Evolutionary conservation across 768 basidiomycete genomes (phyloP).

Genomic region (Phlegmacium glaucopus): DNA sequence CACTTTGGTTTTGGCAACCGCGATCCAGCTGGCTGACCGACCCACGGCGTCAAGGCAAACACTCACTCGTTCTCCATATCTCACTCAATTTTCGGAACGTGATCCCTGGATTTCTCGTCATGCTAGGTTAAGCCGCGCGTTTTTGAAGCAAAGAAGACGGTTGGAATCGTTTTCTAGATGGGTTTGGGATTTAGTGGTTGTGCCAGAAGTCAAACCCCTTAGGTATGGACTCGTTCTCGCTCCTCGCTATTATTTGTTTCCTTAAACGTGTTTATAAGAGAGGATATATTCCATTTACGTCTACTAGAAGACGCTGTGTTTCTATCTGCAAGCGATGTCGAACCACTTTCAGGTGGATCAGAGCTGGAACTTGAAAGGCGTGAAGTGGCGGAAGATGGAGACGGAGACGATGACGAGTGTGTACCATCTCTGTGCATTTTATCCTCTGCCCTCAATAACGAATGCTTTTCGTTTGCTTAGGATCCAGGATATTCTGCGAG

Average conservation of each 20-base stretch:
- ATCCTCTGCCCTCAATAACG: not conserved
- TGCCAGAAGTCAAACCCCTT: not conserved
- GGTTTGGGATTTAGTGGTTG: not conserved
- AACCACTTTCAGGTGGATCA: constrained; percentile 4
- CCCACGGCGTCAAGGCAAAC: not conserved
- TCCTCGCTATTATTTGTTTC: not conserved
- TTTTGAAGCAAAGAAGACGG: not conserved
- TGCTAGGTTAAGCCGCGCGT: not conserved
- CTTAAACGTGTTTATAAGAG: constrained; percentile 1
- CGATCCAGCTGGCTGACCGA: not conserved
- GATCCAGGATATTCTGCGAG: constrained; percentile 4
- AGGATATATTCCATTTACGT: constrained; percentile 12
- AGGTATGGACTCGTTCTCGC: not conserved
- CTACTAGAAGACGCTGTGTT: constrained; percentile 12
- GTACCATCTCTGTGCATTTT: too few relatives aligned
- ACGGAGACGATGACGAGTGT: not conserved
- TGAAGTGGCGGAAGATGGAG: not conserved
- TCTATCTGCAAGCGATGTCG: constrained; percentile 2
- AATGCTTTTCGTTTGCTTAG: not conserved
- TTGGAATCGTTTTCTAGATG: not conserved
- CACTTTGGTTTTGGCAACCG: not conserved
- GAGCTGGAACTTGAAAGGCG: not conserved
- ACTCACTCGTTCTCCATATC: not conserved
- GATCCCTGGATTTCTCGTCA: not conserved
- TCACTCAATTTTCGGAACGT: constrained; percentile 4